Conservation (phyloP, 768 basidiomycete species). For the Polyporus arcularius region DNA sequence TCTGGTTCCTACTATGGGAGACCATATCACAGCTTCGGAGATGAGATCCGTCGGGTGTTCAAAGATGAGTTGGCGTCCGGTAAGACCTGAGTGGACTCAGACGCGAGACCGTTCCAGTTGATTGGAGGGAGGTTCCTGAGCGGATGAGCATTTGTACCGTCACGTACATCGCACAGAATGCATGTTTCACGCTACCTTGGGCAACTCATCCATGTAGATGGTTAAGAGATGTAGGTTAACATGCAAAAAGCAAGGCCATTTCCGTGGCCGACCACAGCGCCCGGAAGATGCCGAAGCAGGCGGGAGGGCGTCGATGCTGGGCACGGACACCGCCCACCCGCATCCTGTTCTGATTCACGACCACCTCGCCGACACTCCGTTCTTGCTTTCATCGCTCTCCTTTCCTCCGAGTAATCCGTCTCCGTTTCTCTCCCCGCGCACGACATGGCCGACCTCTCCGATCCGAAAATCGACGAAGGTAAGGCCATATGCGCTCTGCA, state of each 20-base stretch:
- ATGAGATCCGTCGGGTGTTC: background rate
- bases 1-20: background rate
- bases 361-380: background rate
- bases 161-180: no score
- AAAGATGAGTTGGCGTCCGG: background rate
- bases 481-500: conserved; percentile 16
- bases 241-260: no score
- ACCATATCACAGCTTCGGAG: background rate
- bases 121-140: no score
- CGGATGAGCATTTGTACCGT: no score
- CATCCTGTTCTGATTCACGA: background rate
- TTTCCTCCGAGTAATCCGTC: background rate
- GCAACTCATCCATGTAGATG: no score
- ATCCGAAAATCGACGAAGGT: conserved; percentile 77
- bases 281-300: background rate
- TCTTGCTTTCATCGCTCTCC: background rate
- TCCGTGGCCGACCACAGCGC: background rate
- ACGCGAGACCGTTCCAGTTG: no score
- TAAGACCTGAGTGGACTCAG: no score
- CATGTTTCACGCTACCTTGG: no score
- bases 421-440: background rate
- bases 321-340: background rate
- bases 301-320: background rate
- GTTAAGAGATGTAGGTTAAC: no score
- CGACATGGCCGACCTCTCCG: conserved; percentile 77